phyloP scores from a whole-genome alignment of 352 stramenopile genomes.

The Phytophthora citrophthora region DNA sequence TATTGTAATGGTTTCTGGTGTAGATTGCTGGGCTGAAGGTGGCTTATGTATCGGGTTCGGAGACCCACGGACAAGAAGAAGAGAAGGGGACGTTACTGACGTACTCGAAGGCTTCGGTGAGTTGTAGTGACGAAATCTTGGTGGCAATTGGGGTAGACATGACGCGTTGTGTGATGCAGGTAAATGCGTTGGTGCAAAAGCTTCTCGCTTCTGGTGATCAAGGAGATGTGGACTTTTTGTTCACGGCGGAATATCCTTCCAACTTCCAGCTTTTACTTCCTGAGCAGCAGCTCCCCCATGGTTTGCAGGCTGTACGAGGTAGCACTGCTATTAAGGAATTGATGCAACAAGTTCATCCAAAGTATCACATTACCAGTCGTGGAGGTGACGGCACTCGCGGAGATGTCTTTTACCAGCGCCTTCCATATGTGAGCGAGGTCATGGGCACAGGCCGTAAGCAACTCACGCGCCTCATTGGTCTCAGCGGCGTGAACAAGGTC shows the following conservation, averaged over 20 bases:
- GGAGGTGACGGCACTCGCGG: constrained; percentile 37
- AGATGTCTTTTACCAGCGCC: constrained; percentile 78
- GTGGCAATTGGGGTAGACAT: background rate
- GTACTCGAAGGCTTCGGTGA: constrained; percentile 40
- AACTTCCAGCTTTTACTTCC: constrained; percentile 64
- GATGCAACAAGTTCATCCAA: constrained; percentile 58
- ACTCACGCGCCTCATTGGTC: constrained; percentile 73
- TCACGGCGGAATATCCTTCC: constrained; percentile 58
- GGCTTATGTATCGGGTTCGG: constrained; percentile 42
- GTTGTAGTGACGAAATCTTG: background rate
- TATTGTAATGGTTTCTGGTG: background rate
- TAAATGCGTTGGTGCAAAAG: constrained; percentile 22
- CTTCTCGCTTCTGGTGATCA: constrained; percentile 27
- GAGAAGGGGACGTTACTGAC: constrained; percentile 38
- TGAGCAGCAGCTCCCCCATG: constrained; percentile 60
- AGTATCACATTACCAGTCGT: constrained; percentile 78
- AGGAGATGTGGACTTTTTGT: constrained; percentile 66
- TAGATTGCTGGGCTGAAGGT: constrained; percentile 55
- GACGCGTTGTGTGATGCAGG: constrained; percentile 12
- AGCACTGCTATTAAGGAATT: constrained; percentile 38
- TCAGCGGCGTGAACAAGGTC: constrained; percentile 59
- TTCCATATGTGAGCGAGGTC: constrained; percentile 79
- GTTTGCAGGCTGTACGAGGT: constrained; percentile 46
- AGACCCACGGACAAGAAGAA: constrained; percentile 26
- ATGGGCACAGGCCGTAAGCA: constrained; percentile 52